phyloP scores from a whole-genome alignment of 345 rosid genomes.

The Lepidium aucheri region DNA sequence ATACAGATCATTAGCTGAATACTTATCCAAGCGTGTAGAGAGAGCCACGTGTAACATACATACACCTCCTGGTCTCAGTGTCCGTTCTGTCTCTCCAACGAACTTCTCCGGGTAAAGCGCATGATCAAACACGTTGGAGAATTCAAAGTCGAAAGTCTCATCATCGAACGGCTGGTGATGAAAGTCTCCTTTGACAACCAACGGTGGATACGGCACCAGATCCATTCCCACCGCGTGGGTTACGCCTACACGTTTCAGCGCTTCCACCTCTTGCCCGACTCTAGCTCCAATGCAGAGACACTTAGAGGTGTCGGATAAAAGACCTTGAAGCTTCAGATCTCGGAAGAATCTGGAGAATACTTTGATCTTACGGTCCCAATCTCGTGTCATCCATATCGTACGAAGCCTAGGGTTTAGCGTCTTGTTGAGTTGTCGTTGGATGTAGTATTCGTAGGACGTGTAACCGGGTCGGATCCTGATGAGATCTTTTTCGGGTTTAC shows the following conservation, averaged over 20 bases:
- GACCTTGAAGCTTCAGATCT: constrained; percentile 27
- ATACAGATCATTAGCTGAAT: constrained; percentile 74
- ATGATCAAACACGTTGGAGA: constrained; percentile 93
- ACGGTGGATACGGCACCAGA: constrained; percentile 71
- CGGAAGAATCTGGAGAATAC: constrained; percentile 60
- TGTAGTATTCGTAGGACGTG: constrained; percentile 68
- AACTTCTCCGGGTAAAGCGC: constrained; percentile 72
- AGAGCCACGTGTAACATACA: constrained; percentile 74
- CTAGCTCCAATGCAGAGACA: constrained; percentile 74
- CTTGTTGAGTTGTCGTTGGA: constrained; percentile 82
- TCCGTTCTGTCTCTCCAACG: constrained; percentile 74
- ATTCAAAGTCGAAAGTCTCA: constrained; percentile 69
- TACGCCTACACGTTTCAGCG: constrained; percentile 55
- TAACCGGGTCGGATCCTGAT: constrained; percentile 66
- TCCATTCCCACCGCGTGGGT: constrained; percentile 69
- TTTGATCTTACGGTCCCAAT: constrained; percentile 75
- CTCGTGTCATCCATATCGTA: constrained; percentile 64
- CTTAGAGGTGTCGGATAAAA: constrained; percentile 46
- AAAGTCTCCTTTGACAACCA: constrained; percentile 70
- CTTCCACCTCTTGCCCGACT: constrained; percentile 86
- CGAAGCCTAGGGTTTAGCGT: constrained; percentile 81
- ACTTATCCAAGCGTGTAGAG: constrained; percentile 53
- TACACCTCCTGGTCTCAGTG: constrained; percentile 59
- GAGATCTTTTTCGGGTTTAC: constrained; percentile 15
- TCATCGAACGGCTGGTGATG: constrained; percentile 68